Percentiles rank a stretch among this genome's conserved stretches.
phyloP scores from a whole-genome alignment of 2,329 filamentous ascomycete species.

The Fusarium nodosum region DNA sequence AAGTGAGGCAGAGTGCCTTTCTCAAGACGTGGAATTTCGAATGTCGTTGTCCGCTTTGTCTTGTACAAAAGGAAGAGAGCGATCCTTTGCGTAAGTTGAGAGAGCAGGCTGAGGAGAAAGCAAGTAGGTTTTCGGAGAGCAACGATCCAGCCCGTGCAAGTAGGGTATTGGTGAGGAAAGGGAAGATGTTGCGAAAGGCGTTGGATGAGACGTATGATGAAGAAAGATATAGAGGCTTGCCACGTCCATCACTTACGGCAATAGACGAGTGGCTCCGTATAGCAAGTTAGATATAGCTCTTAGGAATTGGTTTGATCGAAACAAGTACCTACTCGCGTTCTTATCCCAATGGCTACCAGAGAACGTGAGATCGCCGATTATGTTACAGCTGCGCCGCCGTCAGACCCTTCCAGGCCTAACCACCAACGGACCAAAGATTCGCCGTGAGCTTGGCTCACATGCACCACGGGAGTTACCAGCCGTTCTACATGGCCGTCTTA shows the following conservation, averaged over 20 bases:
- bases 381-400: background rate
- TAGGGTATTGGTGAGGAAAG: constrained; percentile 41
- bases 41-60: constrained; percentile 56
- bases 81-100: constrained; percentile 38
- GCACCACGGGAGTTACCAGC: background rate
- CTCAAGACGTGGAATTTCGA: constrained; percentile 56
- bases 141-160: constrained; percentile 28
- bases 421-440: background rate
- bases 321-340: background rate
- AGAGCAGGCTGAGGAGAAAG: constrained; percentile 39
- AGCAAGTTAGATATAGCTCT: background rate
- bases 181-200: constrained; percentile 42
- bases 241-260: constrained; percentile 36
- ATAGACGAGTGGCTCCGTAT: constrained; percentile 51
- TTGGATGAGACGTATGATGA: constrained; percentile 50
- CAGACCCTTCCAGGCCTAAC: background rate
- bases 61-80: constrained; percentile 48
- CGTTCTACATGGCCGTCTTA: background rate
- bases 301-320: background rate
- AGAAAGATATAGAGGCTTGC: constrained; percentile 46
- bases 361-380: background rate
- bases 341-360: background rate
- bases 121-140: constrained; percentile 33
- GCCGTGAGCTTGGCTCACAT: background rate
- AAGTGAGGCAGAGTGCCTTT: constrained; percentile 40